Percentiles rank a stretch among this genome's conserved stretches.
Evolutionary conservation across 805 yeast genomes (phyloP).

Genomic region (Metschnikowia kunwiensis): DNA sequence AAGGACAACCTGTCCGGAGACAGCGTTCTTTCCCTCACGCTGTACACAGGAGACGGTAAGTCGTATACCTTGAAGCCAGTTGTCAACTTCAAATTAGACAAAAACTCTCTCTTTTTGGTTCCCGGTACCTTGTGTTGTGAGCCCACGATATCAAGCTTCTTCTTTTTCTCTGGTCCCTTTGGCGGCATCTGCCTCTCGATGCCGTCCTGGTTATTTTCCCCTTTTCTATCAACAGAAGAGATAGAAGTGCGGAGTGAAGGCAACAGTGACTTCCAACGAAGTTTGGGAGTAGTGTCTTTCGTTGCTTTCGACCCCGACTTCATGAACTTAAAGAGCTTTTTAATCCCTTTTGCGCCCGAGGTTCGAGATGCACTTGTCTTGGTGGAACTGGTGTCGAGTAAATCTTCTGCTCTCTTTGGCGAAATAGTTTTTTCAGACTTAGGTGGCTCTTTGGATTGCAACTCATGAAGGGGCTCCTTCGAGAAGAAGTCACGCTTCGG

Average conservation of each 20-base stretch:
- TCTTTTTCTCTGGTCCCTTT: too few relatives aligned
- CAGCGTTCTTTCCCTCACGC: constrained; percentile 7
- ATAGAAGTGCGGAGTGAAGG: neutral
- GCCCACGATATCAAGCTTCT: too few relatives aligned
- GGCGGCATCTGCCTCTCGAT: too few relatives aligned
- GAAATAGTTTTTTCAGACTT: neutral
- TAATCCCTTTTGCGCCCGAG: constrained; percentile 5
- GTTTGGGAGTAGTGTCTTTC: constrained; percentile 1
- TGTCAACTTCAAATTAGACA: constrained; percentile 10
- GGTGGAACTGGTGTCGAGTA: neutral
- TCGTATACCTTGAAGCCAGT: constrained; percentile 11
- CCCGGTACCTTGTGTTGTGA: constrained; percentile 1
- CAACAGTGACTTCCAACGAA: constrained; percentile 7
- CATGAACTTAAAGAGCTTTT: constrained; percentile 9
- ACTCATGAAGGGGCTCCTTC: neutral
- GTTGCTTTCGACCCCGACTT: constrained; percentile 9
- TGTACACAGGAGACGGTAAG: constrained; percentile 14
- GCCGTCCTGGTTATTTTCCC: too few relatives aligned
- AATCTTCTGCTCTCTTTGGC: neutral
- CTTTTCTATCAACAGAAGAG: neutral
- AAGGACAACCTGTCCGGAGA: constrained; percentile 2
- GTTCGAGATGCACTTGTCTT: constrained; percentile 1
- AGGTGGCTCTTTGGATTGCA: neutral
- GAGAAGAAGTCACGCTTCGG: constrained; percentile 8
- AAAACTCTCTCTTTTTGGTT: constrained; percentile 6